Evolutionary conservation across 306 rosid genomes (phyloP).

Genomic region (Trifolium repens): DNA sequence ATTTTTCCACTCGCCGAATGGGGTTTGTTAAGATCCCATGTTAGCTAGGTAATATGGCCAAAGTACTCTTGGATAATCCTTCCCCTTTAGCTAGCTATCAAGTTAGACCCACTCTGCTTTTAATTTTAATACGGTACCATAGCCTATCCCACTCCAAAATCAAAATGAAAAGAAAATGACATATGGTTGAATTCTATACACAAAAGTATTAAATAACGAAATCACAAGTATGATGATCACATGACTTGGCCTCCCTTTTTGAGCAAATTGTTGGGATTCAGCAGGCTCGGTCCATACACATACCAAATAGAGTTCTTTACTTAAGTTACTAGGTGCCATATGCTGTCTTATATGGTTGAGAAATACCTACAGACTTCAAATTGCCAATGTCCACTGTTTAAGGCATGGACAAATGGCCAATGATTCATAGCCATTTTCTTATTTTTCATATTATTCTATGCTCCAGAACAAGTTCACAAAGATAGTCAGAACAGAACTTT

Average conservation of each 20-base stretch:
- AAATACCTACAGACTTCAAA: constrained; percentile 8
- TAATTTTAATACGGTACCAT: not conserved
- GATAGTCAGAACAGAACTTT: constrained; percentile 32
- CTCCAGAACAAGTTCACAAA: constrained; percentile 34
- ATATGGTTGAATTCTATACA: constrained; percentile 16
- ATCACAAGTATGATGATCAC: not conserved
- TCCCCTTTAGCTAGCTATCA: too few relatives aligned
- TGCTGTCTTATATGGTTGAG: constrained; percentile 7
- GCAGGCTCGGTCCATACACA: not conserved
- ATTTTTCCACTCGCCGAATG: not conserved
- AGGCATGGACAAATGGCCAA: constrained; percentile 29
- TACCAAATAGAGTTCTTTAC: not conserved
- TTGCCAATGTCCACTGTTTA: not conserved
- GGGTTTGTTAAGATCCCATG: too few relatives aligned
- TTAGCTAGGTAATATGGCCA: too few relatives aligned
- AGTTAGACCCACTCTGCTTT: not conserved
- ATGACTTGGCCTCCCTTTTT: not conserved
- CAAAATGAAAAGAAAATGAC: not conserved
- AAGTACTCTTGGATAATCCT: too few relatives aligned
- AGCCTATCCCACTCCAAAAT: not conserved
- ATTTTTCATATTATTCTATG: constrained; percentile 9
- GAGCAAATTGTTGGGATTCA: not conserved
- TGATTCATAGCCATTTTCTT: constrained; percentile 15
- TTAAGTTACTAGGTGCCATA: not conserved
- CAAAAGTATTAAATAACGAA: not conserved